Evolutionary conservation across 1,284 basidiomycete genomes (phyloP), one percentile per base, ranked within the genome.

Genomic region (Coniferiporia sulphurascens): DNA sequence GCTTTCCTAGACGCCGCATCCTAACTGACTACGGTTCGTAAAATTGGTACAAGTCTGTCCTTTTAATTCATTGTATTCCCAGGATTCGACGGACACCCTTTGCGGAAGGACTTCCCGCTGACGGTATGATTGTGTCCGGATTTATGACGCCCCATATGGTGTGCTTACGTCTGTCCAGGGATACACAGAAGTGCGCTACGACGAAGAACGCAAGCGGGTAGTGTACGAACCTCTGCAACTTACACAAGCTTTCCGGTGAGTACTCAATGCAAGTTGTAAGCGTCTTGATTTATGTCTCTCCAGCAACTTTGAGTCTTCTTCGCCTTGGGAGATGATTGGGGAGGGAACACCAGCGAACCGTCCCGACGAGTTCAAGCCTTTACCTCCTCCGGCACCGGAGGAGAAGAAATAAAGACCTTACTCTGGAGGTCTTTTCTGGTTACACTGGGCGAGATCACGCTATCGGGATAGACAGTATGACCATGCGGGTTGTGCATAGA

Each of bases 151-250:
- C 13, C 15, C 48, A 2, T n/a, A 35, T 22, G 34, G 57, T 19
- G 48, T 34, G 60, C 27, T 48, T 22, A 44, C 62, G 49, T 51
- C 48, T 60, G 43, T 17, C 48, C 63, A 87, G 91, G 96, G 96
- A 38, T 99, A 99, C 77, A 93, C 94, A 9, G 97, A 99, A 75
- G 84, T 99, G 52, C 87, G 97, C 59, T 99, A 98, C 71, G 95
- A 98, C 71, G 97, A 99, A 77, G 96, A 98, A 78, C 88, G 92
- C 72, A 99, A 99, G 78, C 92, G 96, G 51, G 95, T 99, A 59
- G 95, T 99, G 22, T 96, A 96, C 69, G 97, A 99, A 73, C 97
- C 97, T 32, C 79, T 99, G 59, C 97, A 99, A 72, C 83, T 99
- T 65, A 95, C 95, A 8, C 97, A 99, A 75, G 96, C 96, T 48